A percentile compares a stretch with the other conserved stretches of the same genome.
These are phyloP conservation scores for Mortierella polycephala DNA, from an alignment of 371 early-diverging fungal species.

Conservation along the genomic window DNA sequence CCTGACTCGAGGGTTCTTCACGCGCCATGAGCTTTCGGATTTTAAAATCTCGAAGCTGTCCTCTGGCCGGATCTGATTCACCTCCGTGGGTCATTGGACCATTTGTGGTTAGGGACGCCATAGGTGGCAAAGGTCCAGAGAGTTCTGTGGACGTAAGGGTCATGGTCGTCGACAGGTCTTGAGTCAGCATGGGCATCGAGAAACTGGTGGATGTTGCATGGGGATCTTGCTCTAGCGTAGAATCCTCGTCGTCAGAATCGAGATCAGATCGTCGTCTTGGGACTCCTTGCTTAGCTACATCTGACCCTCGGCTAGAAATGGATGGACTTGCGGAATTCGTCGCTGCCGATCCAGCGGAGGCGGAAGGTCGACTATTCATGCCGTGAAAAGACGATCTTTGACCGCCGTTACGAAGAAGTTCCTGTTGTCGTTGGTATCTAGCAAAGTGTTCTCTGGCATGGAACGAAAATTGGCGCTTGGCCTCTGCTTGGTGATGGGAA, in stretches of 20 bases:
- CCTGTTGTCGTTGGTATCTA: conserved; percentile 38
- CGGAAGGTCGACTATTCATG: conserved; percentile 1
- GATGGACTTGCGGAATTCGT: not conserved
- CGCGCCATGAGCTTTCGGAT: conserved; percentile 50
- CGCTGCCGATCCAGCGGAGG: too few species aligned
- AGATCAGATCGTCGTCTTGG: conserved; percentile 42
- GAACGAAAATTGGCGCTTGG: conserved; percentile 49
- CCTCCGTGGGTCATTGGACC: not conserved
- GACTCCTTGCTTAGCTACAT: conserved; percentile 23
- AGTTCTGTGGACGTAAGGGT: conserved; percentile 31
- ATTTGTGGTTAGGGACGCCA: conserved; percentile 8
- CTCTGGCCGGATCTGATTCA: conserved; percentile 2
- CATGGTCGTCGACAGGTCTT: conserved; percentile 47
- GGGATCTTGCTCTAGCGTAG: conserved; percentile 1
- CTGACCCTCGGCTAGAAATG: conserved; percentile 1
- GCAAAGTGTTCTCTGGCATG: conserved; percentile 46
- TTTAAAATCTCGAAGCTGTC: conserved; percentile 35
- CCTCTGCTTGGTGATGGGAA: conserved; percentile 41
- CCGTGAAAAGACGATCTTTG: conserved; percentile 26
- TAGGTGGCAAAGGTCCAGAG: conserved; percentile 26
- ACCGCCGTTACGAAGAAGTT: conserved; percentile 37
- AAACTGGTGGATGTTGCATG: conserved; percentile 20
- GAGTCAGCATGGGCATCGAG: conserved; percentile 49
- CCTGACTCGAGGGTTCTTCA: conserved; percentile 22
- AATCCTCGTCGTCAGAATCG: conserved; percentile 46